phyloP scores from a whole-genome alignment of 2,329 filamentous ascomycete species.

The Pyricularia grisea region DNA sequence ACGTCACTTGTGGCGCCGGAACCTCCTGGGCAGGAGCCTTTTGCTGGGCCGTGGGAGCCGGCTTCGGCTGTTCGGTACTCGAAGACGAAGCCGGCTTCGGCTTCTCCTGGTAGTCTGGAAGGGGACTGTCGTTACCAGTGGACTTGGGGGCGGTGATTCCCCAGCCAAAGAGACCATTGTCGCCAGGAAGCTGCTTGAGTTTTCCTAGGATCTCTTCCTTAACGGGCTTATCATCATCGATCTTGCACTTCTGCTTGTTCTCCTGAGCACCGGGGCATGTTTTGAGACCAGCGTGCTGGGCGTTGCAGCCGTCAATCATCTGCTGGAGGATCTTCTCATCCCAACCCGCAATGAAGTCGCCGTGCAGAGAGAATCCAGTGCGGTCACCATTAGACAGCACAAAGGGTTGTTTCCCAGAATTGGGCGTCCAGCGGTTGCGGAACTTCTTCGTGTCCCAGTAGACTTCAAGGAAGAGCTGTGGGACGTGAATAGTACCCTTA shows the following conservation, averaged over 20 bases:
- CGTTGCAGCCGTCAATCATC: constrained; percentile 58
- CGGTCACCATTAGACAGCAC: constrained; percentile 60
- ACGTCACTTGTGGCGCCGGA: constrained; percentile 1
- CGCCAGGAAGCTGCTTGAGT: constrained; percentile 42
- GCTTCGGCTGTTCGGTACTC: neutral
- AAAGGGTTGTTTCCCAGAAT: constrained; percentile 50
- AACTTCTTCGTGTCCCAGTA: constrained; percentile 52
- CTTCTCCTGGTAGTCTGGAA: neutral
- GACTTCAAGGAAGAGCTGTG: constrained; percentile 48
- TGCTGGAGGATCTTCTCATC: constrained; percentile 53
- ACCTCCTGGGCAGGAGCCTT: neutral
- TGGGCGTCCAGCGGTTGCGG: constrained; percentile 40
- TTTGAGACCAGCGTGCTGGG: constrained; percentile 49
- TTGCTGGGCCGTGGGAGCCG: neutral
- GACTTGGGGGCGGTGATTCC: constrained; percentile 3
- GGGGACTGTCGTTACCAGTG: neutral
- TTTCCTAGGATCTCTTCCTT: constrained; percentile 33
- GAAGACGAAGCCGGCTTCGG: neutral
- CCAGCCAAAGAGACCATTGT: constrained; percentile 45
- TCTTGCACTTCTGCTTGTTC: constrained; percentile 21
- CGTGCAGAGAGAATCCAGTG: constrained; percentile 62
- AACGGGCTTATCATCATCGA: constrained; percentile 20
- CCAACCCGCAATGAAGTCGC: constrained; percentile 68
- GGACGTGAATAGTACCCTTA: constrained; percentile 41
- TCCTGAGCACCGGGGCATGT: constrained; percentile 48